Evolutionary conservation across 2,329 filamentous ascomycete species (phyloP), one percentile per base, ranked within the genome.

Genomic region (Aspergillus amoenus): DNA sequence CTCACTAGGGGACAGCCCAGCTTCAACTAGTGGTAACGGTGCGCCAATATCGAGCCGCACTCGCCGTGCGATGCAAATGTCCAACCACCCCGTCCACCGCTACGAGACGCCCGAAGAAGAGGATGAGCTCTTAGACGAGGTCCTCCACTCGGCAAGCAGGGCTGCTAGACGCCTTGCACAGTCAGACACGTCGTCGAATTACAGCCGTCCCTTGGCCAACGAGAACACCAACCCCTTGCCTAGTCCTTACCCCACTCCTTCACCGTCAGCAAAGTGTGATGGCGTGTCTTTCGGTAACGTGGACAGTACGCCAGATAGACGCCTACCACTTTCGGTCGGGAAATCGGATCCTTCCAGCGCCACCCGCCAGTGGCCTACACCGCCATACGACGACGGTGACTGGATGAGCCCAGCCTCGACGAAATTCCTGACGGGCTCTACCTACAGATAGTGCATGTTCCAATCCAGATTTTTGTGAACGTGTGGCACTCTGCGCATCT

Each of bases 61-160:
- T 13, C 83, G 93, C 57, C 84, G 91, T 59, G 88, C 90, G 12
- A 84, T 95, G 46, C 82, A 84, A 59, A 79, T 82, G 71, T 87
- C 90, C 13, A 79, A 82, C 4, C 88, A 91, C 61, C 89, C 89
- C 4, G 86, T 89, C 48, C 88, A 90, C 66, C 88, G 91, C 61
- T 97, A 97, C 70, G 94, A 99, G 70, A 93, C 93, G 0, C 91
- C 94, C 1, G 93, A 96, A 67, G 94, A 99, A 74, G 93, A 97
- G 70, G 94, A 99, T 58, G 94, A 99, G 76, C 82, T 99, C 9
- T 82, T 97, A 9, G 93, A 97, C 65, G 94, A 99, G 75, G 92
- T 87, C 18, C 80, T 97, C 42, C 84, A 87, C 48, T 91, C 90
- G 5, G 90, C 92, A 0, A 88, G 88, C 66, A 85, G 84, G 60